Evolutionary conservation across 345 rosid species (phyloP).

Genomic region (Lumnitzera racemosa): DNA sequence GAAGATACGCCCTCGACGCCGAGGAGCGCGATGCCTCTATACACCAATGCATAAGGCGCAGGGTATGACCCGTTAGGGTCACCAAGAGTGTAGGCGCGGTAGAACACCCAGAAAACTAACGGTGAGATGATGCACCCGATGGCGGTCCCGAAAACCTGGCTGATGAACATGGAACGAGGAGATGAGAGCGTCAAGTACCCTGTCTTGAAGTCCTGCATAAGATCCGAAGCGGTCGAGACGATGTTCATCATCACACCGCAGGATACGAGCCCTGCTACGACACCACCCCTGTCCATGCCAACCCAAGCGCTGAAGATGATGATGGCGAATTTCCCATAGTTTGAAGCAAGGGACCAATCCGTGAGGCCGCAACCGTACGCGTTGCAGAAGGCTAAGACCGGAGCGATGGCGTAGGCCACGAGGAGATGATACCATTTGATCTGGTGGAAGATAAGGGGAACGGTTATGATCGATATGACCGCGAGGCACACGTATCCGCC

Average conservation of each 20-base stretch:
- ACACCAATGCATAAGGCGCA: constrained; percentile 63
- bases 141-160: constrained; percentile 73
- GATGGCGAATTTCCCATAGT: constrained; percentile 77
- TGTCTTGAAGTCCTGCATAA: constrained; percentile 90
- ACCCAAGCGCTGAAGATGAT: constrained; percentile 78
- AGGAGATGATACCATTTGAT: constrained; percentile 69
- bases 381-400: constrained; percentile 78
- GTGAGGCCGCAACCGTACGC: constrained; percentile 87
- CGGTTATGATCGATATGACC: constrained; percentile 30
- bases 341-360: constrained; percentile 87
- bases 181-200: constrained; percentile 88
- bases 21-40: constrained; percentile 71
- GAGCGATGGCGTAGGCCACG: constrained; percentile 61
- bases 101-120: constrained; percentile 77
- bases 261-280: constrained; percentile 72
- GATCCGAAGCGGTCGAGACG: constrained; percentile 93
- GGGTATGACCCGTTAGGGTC: constrained; percentile 61
- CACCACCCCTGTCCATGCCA: constrained; percentile 53
- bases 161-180: constrained; percentile 78
- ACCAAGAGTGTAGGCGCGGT: constrained; percentile 66
- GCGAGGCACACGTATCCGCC: constrained; percentile 54
- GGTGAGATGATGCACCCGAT: constrained; percentile 66
- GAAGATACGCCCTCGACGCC: constrained; percentile 62
- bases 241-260: constrained; percentile 97
- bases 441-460: constrained; percentile 68